Evolutionary conservation across 495 filamentous ascomycete species (phyloP).

Genomic region (Penicillium fimorum): DNA sequence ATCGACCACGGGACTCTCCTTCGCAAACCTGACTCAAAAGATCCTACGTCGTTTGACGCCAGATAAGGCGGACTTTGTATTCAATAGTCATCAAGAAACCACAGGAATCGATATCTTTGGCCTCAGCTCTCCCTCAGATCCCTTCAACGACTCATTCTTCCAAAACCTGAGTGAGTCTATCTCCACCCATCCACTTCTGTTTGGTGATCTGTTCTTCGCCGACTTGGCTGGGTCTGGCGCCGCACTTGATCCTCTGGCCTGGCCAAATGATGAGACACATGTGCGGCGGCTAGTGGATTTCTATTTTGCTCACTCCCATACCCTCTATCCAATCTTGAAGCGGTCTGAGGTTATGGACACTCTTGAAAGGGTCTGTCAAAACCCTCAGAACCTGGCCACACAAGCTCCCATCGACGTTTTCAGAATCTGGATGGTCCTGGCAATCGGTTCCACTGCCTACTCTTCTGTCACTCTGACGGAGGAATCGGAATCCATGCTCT

Average conservation of each 20-base stretch:
- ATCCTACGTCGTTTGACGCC: constrained; percentile 48
- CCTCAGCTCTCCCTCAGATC: constrained; percentile 6
- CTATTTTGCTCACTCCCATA: constrained; percentile 45
- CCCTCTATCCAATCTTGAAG: constrained; percentile 38
- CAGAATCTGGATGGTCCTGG: constrained; percentile 42
- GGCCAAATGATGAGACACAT: constrained; percentile 25
- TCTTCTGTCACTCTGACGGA: constrained; percentile 39
- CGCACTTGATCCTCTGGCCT: constrained; percentile 17
- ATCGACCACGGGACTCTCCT: constrained; percentile 36
- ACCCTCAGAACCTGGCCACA: constrained; percentile 25
- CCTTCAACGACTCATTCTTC: constrained; percentile 17
- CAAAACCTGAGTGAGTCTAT: constrained; percentile 18
- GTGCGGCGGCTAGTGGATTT: constrained; percentile 34
- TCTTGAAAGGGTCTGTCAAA: constrained; percentile 28
- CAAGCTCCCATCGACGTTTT: constrained; percentile 34
- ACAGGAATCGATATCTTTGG: not conserved
- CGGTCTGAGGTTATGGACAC: constrained; percentile 29
- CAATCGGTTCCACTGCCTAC: constrained; percentile 40
- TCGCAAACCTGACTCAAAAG: constrained; percentile 39
- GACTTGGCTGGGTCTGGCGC: constrained; percentile 11
- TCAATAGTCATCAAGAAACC: constrained; percentile 22
- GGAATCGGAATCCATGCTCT: constrained; percentile 35
- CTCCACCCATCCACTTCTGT: constrained; percentile 22
- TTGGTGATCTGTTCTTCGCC: constrained; percentile 13
- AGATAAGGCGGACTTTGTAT: constrained; percentile 42